phyloP scores from a whole-genome alignment of 345 rosid genomes.

The Gossypium mustelinum region DNA sequence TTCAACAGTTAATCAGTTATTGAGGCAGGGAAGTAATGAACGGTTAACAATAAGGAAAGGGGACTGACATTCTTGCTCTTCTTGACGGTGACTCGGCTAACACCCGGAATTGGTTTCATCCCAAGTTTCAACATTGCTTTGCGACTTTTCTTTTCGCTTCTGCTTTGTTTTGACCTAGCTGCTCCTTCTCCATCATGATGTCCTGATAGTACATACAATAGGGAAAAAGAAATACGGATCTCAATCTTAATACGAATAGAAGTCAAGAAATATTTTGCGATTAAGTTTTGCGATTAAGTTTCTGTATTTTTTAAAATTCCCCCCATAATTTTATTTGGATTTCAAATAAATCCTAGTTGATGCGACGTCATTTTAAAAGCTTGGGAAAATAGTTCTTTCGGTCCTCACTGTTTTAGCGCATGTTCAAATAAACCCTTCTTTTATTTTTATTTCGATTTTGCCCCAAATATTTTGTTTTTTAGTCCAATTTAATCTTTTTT shows the following conservation, averaged over 20 bases:
- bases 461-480: too few relatives aligned
- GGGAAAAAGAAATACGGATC: background rate
- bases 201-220: slow-evolving; percentile 25
- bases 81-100: slow-evolving; percentile 72
- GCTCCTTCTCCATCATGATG: slow-evolving; percentile 50
- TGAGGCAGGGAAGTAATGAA: background rate
- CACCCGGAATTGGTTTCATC: slow-evolving; percentile 74
- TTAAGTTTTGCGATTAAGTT: too few relatives aligned
- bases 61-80: slow-evolving; percentile 74
- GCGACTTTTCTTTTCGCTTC: slow-evolving; percentile 85
- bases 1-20: slow-evolving; percentile 6
- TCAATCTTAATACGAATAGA: background rate
- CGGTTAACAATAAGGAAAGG: background rate
- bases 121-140: slow-evolving; percentile 88
- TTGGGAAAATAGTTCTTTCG: too few relatives aligned
- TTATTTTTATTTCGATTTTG: too few relatives aligned
- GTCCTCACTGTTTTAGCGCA: too few relatives aligned
- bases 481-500: too few relatives aligned
- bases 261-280: background rate
- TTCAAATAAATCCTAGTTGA: too few relatives aligned
- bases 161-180: slow-evolving; percentile 69
- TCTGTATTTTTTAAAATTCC: too few relatives aligned
- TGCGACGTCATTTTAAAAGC: too few relatives aligned
- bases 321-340: too few relatives aligned
- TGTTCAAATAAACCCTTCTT: too few relatives aligned